phyloP scores from a whole-genome alignment of 331 rosid species.

The Acacia concinna region DNA sequence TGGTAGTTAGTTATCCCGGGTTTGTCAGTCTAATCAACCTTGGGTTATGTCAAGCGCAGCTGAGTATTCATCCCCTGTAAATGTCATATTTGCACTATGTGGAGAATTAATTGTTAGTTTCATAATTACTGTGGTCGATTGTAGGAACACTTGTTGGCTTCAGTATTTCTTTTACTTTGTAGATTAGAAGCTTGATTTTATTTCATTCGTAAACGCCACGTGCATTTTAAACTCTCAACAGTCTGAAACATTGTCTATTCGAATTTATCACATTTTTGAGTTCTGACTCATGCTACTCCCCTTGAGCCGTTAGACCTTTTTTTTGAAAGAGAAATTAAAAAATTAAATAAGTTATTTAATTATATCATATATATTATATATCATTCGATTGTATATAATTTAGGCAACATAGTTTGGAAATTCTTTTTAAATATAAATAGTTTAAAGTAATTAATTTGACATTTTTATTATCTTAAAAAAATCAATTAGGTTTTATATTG shows the following conservation, averaged over 20 bases:
- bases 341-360: too few species aligned
- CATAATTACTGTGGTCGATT: background rate
- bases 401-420: too few species aligned
- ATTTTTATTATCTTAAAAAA: too few species aligned
- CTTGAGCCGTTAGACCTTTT: too few species aligned
- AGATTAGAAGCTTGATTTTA: background rate
- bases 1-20: slow-evolving; percentile 10
- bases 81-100: slow-evolving; percentile 5
- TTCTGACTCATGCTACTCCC: too few species aligned
- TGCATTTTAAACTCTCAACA: background rate
- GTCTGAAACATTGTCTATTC: background rate
- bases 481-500: too few species aligned
- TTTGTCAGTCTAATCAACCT: slow-evolving; percentile 21
- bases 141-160: background rate
- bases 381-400: too few species aligned
- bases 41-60: background rate
- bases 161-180: background rate
- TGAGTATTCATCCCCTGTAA: background rate
- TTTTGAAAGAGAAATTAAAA: too few species aligned
- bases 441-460: too few species aligned
- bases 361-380: too few species aligned
- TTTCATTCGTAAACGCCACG: background rate
- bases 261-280: background rate
- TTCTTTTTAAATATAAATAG: too few species aligned
- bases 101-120: background rate